A percentile compares a stretch with the other conserved stretches of the same genome.
These are phyloP conservation scores for Coffea canephora DNA, from an alignment of 257 asterid genomes.

Conservation along the genomic window DNA sequence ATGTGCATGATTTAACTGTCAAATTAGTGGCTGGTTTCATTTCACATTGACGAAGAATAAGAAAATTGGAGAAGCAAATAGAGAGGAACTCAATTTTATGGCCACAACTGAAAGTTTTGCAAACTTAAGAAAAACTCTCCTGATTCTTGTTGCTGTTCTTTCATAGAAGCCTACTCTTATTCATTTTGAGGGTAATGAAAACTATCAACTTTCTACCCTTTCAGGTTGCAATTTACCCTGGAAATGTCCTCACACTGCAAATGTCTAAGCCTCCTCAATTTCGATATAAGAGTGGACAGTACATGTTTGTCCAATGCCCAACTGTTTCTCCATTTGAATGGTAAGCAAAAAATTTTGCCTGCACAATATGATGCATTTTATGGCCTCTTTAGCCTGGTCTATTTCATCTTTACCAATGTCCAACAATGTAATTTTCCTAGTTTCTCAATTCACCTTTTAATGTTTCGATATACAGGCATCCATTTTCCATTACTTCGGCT, in stretches of 20 bases:
- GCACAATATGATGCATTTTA: background rate
- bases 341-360: conserved; percentile 32
- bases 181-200: background rate
- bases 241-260: conserved; percentile 80
- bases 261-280: conserved; percentile 95
- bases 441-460: background rate
- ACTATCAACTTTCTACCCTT: background rate
- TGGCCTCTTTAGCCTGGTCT: too few relatives aligned
- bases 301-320: conserved; percentile 98
- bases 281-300: conserved; percentile 84
- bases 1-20: background rate
- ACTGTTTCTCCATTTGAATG: conserved; percentile 95
- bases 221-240: conserved; percentile 93
- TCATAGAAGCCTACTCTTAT: background rate
- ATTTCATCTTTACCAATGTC: background rate
- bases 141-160: background rate
- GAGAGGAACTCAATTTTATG: background rate
- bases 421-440: background rate
- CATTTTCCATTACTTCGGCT: conserved; percentile 93
- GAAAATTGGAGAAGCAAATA: background rate
- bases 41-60: background rate
- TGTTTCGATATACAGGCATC: conserved; percentile 59
- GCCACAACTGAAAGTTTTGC: background rate
- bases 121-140: background rate
- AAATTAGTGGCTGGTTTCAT: background rate